Base-by-base conservation (phyloP, 257 asterid genomes). In the Fraxinus anomala region DNA sequence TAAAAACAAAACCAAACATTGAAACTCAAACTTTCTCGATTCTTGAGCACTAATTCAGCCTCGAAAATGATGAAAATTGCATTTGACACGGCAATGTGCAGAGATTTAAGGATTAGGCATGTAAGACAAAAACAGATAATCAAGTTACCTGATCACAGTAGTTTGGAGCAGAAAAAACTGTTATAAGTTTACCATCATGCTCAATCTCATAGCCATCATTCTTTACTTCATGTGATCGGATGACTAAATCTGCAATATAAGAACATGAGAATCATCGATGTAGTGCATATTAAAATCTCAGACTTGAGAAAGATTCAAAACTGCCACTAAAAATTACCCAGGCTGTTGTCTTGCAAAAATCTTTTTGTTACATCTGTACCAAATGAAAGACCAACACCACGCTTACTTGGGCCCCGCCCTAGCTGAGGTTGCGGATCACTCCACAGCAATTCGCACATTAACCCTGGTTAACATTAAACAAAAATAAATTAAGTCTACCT, bases 401-500 rank as follows among this genome's bases (percentile, higher is more conserved):
- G 97, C 88, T 96, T 96, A 88, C 99, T 96, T 40, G 99, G 99
- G 77, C 99, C 98, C 82, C 99, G 89, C 78, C 99, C 99, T 75
- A 88, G 97, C 78, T 92, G 94, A 79, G 99, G 99, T 82, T 96
- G 99, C 61, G 99, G 99, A 87, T 96, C 99, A 82, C 99, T 94
- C 99, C 99, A 96, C 83, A 94, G 88, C 89, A 94, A 76, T 86
- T 96, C 99, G 81, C 99, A 92, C 99, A 96, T 96, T 88, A 96
- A 79, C 28, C 99, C 98, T 96, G 86, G 72, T 77, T 59, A 71
- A 77, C 74, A 84, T 70, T 71, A 73, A 81, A 72, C 77, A 37
- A 66, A 39, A 61, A 39, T 72, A 72, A 79, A 75, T 82, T n/a
- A 54, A 54, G 65, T 54, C 24, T 19, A 19, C 23, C 9, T 54